Evolutionary conservation across 2,329 filamentous ascomycete species (phyloP).

Genomic region (Fusarium udum): DNA sequence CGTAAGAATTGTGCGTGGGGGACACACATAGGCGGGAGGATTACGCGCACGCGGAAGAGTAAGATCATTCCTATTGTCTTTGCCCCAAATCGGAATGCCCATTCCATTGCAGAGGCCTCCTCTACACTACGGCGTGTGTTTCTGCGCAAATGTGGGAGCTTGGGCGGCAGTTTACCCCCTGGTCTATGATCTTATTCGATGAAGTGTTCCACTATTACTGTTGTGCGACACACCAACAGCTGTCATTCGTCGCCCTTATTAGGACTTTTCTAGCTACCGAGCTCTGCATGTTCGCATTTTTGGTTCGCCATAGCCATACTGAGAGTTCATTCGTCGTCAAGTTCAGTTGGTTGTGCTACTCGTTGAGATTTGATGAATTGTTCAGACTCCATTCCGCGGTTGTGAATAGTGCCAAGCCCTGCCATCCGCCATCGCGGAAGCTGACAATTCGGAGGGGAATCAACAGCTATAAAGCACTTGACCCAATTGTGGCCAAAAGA

Average conservation of each 20-base stretch:
- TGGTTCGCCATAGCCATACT: not conserved
- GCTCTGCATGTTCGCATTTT: not conserved
- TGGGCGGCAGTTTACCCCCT: not conserved
- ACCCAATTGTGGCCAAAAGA: not conserved
- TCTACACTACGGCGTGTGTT: not conserved
- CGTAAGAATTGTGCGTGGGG: too few relatives aligned
- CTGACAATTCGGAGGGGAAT: not conserved
- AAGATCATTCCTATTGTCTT: not conserved
- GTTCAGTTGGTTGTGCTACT: not conserved
- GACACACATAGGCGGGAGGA: too few relatives aligned
- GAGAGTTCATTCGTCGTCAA: not conserved
- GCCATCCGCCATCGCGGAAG: not conserved
- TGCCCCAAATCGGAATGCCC: too few relatives aligned
- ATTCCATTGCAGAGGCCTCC: not conserved
- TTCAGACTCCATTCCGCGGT: not conserved
- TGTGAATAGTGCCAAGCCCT: not conserved
- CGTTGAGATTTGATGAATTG: not conserved
- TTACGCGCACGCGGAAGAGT: not conserved
- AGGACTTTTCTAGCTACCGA: too few relatives aligned
- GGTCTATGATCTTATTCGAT: not conserved
- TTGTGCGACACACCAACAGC: not conserved
- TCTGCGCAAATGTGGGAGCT: not conserved
- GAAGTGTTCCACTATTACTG: not conserved
- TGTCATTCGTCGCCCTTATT: not conserved
- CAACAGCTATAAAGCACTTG: not conserved